Evolutionary conservation across 768 basidiomycete species (phyloP), one percentile per base, ranked within the genome.

Genomic region (Lepiota brunneoincarnata): DNA sequence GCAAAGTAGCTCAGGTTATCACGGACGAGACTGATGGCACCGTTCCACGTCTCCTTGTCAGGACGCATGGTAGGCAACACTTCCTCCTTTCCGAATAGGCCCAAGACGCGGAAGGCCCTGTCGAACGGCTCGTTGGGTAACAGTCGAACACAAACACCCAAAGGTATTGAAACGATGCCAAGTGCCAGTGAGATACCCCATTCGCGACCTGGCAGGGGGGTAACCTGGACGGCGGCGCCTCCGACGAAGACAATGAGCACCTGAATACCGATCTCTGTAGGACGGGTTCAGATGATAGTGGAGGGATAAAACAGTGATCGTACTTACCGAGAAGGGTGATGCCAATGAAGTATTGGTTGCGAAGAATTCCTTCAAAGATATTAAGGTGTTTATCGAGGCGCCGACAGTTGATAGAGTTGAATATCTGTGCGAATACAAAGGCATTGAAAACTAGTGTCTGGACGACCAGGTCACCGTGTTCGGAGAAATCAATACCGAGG

Each of bases 351-450:
- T 90, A 97, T 60, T 71, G 81, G 67, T 99, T 99, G 44, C 71
- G 76, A 37, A 72, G 61, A 26, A 98, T 79, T 37, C 93, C 92
- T 58, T 88, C 85, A 62, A 98, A 93, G 55, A 98, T 82, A 69
- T 99, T 98, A 55, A 94, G 76, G 46, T 83, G 81, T 55, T 80
- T 83, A 63, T 98, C 95, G 42, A 98, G 75, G 35, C 93, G 78
- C 49, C 97, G 79, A 61, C 89, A 92, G 66, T 98, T 99, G 69
- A 98, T 68, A 39, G 92, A 93, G 72, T 95, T 97, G 80, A 89
- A 94, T 61, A 99, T 94, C 69, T 98, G 97, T 24, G 92, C 91
- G 66, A 98, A 98, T 45, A 98, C 96, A 63, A 98, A 99, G n/a
- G 86, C 81, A 63, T 98, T 99, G 83, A 99, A 99, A 28, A 98